Conservation (phyloP, 148 eudicot species). For the Bassia scoparia region DNA sequence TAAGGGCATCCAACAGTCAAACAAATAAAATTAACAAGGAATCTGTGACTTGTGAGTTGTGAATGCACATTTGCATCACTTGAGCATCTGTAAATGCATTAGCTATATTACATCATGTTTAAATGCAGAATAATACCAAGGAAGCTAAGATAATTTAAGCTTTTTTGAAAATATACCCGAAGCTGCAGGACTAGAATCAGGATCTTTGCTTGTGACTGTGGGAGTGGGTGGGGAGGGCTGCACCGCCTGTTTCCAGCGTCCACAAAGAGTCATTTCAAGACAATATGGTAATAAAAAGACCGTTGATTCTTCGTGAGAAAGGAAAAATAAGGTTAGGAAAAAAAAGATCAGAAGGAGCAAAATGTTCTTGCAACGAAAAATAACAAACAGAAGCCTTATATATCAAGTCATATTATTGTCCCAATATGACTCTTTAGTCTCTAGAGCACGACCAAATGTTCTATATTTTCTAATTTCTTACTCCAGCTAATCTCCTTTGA, state of each 20-base stretch:
- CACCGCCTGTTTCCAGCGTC: constrained; percentile 43
- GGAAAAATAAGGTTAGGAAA: background rate
- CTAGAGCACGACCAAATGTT: background rate
- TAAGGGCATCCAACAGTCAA: background rate
- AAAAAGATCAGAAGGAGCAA: background rate
- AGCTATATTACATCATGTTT: background rate
- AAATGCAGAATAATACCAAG: background rate
- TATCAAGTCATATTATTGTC: too few species aligned
- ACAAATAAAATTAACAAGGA: background rate
- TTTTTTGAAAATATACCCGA: constrained; percentile 50
- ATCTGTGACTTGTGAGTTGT: constrained; percentile 3
- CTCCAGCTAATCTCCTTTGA: background rate
- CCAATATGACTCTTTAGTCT: background rate
- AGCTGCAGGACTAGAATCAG: constrained; percentile 37
- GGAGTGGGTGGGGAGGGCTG: constrained; percentile 48
- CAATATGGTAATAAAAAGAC: background rate
- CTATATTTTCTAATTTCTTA: background rate
- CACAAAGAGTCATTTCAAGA: constrained; percentile 1
- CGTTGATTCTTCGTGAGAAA: background rate
- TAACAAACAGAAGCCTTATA: background rate
- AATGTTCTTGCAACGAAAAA: background rate
- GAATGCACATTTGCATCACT: background rate
- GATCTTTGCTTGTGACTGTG: constrained; percentile 34
- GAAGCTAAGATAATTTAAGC: background rate
- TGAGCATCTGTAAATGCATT: background rate